Base-by-base conservation (phyloP, 192 early-diverging fungal species). In the Podila horticola region DNA sequence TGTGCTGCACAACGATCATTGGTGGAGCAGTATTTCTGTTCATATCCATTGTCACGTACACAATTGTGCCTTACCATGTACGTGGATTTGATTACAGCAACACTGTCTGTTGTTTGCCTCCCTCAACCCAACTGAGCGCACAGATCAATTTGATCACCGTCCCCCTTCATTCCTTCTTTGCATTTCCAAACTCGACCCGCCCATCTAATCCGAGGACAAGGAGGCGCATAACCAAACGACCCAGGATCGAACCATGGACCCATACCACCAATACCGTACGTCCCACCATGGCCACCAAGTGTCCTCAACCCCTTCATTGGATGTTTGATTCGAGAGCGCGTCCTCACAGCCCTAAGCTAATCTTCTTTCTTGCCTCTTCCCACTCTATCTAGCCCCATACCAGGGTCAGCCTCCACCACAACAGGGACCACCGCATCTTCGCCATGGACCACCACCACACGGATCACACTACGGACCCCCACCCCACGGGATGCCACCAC, bases 201-300 rank as follows among this genome's bases (percentile, higher is more conserved):
- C 55, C 22, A 36, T n/a, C 59, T 30, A 29, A 29, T 30, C 20
- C 30, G 31, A 63, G 34, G 62, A 63, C 61, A 55, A 8, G 57
- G 67, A 50, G 11, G 5, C 31, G 3, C 22, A 48, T 55, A 20
- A 24, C 22, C 19, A 12, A 30, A 66, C 19, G 31, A 3, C 20
- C 33, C 10, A 11, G 26, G 41, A 45, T 45, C 41, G 41, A 45
- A 10, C 17, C 29, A 76, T 76, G 74, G 74, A 76, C 57, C 74
- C 74, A 12, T 76, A 76, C 63, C 74, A 67, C n/a, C 74, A 76
- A 70, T 76, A 76, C 63, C 74, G 74, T 76, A 70, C 30, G 66
- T 64, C 58, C 2, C 38, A 22, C 24, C 15, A 19, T 63, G 13
- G 30, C 9, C 7, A 5, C 50, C 4, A 30, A 22, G 22, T 48